Evolutionary conservation across 2,329 filamentous ascomycete species (phyloP).

Genomic region (Ophiobolus disseminans): DNA sequence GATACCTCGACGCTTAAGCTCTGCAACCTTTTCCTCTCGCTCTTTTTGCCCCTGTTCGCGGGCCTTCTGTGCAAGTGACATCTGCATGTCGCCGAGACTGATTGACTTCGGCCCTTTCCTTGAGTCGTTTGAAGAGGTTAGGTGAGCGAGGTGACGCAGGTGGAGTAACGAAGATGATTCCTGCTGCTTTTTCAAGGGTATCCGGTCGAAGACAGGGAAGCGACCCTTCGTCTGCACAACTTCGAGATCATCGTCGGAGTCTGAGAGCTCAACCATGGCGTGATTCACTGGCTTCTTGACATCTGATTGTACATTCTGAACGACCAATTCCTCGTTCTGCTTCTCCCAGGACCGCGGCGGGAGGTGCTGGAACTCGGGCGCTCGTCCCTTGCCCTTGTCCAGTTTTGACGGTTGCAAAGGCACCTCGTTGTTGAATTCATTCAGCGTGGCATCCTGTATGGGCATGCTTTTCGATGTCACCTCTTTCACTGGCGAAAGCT

Average conservation of each 20-base stretch:
- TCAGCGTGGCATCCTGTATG: constrained; percentile 8
- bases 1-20: constrained; percentile 80
- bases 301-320: constrained; percentile 22
- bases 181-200: constrained; percentile 68
- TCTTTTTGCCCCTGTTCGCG: constrained; percentile 81
- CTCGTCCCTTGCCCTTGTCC: constrained; percentile 70
- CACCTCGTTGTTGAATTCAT: constrained; percentile 1
- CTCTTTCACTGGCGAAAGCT: too few species aligned
- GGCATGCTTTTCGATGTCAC: constrained; percentile 15
- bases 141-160: constrained; percentile 76
- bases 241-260: constrained; percentile 70
- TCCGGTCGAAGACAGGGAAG: constrained; percentile 69
- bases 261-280: constrained; percentile 50
- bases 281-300: constrained; percentile 5
- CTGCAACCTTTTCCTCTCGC: constrained; percentile 76
- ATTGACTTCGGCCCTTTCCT: constrained; percentile 62
- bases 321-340: constrained; percentile 16
- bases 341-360: constrained; percentile 34
- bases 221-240: constrained; percentile 57
- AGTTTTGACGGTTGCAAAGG: constrained; percentile 33
- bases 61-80: constrained; percentile 72
- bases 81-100: constrained; percentile 73
- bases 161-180: constrained; percentile 70
- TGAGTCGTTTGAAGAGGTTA: constrained; percentile 64
- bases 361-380: constrained; percentile 48